These are phyloP conservation scores for Aspergillus transmontanensis DNA, from an alignment of 2,329 filamentous ascomycete species.

Conservation along the genomic window DNA sequence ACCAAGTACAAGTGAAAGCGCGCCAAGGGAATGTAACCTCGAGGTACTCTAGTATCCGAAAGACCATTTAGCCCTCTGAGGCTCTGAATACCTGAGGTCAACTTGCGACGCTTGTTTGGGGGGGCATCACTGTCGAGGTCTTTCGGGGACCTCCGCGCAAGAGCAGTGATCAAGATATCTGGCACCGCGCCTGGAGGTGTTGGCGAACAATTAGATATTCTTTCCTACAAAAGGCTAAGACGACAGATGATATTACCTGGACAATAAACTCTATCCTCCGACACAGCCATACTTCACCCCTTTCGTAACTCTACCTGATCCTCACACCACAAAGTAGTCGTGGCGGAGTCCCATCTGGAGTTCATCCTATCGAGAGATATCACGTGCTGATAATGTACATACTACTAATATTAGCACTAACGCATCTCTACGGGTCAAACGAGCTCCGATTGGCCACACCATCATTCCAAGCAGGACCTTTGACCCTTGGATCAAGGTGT, in stretches of 20 bases:
- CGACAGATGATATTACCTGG: constrained; percentile 11
- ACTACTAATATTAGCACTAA: no score
- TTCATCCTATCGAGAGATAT: constrained; percentile 15
- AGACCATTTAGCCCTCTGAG: constrained; percentile 21
- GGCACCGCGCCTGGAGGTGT: constrained; percentile 24
- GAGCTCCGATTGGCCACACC: background rate
- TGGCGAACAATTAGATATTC: background rate
- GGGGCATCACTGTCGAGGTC: constrained; percentile 19
- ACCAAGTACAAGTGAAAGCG: constrained; percentile 35
- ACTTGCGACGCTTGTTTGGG: constrained; percentile 38
- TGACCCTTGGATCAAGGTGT: background rate
- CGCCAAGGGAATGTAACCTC: constrained; percentile 37
- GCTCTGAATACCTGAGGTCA: constrained; percentile 19
- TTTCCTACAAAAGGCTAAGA: background rate
- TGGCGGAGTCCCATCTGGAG: background rate
- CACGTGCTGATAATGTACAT: constrained; percentile 23
- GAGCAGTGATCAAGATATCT: constrained; percentile 25
- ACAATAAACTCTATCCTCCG: constrained; percentile 14
- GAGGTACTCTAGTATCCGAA: constrained; percentile 21
- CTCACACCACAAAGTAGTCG: background rate
- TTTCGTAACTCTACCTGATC: background rate
- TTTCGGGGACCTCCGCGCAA: constrained; percentile 19
- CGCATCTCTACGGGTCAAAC: background rate
- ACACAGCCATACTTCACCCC: constrained; percentile 20
- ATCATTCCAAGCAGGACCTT: background rate